phyloP scores from a whole-genome alignment of 1,139 yeast genomes.

The Pneumocystis jirovecii region DNA sequence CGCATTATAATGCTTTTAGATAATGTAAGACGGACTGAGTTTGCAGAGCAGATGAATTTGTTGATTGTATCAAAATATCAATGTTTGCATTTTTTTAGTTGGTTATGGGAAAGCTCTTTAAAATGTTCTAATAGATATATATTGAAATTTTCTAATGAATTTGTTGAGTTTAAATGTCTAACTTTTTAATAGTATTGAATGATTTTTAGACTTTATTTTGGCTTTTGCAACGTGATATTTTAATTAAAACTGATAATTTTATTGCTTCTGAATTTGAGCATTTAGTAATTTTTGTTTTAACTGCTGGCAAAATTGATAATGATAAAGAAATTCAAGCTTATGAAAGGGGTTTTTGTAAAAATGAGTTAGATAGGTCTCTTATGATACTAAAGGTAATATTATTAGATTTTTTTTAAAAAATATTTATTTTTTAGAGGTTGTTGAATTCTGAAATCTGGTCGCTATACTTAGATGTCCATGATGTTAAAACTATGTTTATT shows the following conservation, averaged over 20 bases:
- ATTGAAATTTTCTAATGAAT: background rate
- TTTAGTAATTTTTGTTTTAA: background rate
- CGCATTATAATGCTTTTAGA: background rate
- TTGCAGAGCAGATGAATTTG: background rate
- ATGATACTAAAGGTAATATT: background rate
- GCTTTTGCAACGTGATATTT: background rate
- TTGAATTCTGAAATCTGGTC: background rate
- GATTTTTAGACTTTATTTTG: background rate
- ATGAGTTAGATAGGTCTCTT: background rate
- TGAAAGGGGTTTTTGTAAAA: background rate
- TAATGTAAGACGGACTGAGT: background rate
- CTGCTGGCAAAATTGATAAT: background rate
- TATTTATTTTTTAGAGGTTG: background rate
- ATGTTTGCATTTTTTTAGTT: background rate
- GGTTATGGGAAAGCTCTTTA: slow-evolving; percentile 1
- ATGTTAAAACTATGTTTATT: background rate
- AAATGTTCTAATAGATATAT: background rate
- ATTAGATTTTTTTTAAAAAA: background rate
- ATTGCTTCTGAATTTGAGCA: background rate
- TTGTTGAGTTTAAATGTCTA: background rate
- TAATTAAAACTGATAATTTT: background rate
- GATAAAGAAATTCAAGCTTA: background rate
- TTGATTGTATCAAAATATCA: background rate
- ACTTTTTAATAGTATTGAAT: background rate
- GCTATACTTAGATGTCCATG: background rate